Conservation (phyloP, 2,329 filamentous ascomycete genomes). For the Colletotrichum aenigma region DNA sequence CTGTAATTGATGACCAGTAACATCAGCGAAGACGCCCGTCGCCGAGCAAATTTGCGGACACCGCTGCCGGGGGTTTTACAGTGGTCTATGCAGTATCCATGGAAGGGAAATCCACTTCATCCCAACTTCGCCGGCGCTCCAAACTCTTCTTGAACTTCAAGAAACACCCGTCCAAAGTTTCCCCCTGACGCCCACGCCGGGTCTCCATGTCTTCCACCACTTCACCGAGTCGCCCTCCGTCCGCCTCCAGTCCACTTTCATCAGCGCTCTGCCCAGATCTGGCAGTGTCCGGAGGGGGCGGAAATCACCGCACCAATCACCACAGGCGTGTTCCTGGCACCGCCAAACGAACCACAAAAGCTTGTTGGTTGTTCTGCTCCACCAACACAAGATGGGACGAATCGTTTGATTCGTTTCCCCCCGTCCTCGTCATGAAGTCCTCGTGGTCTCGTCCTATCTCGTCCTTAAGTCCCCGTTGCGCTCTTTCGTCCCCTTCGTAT, state of each 20-base stretch:
- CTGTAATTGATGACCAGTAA: background rate
- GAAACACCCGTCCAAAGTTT: background rate
- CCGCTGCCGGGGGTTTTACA: background rate
- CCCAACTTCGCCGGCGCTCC: background rate
- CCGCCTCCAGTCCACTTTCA: background rate
- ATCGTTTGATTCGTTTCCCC: background rate
- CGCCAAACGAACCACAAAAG: background rate
- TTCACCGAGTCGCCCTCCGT: background rate
- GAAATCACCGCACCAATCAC: background rate
- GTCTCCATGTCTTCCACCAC: background rate
- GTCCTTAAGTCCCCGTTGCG: background rate
- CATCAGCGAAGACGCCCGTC: background rate
- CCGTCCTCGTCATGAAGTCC: background rate
- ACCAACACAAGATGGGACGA: background rate
- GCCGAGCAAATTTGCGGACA: background rate
- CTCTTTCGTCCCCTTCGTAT: background rate
- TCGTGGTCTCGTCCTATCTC: background rate
- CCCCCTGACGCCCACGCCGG: background rate
- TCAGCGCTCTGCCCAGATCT: background rate
- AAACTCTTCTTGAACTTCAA: background rate
- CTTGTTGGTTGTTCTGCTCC: background rate
- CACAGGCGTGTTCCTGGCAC: background rate
- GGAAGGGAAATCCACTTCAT: background rate
- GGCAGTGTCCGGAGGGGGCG: background rate
- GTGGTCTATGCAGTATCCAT: background rate